Evolutionary conservation across 2,329 filamentous ascomycete species (phyloP), one percentile per base, ranked within the genome.

Genomic region (Xylaria arbuscula): DNA sequence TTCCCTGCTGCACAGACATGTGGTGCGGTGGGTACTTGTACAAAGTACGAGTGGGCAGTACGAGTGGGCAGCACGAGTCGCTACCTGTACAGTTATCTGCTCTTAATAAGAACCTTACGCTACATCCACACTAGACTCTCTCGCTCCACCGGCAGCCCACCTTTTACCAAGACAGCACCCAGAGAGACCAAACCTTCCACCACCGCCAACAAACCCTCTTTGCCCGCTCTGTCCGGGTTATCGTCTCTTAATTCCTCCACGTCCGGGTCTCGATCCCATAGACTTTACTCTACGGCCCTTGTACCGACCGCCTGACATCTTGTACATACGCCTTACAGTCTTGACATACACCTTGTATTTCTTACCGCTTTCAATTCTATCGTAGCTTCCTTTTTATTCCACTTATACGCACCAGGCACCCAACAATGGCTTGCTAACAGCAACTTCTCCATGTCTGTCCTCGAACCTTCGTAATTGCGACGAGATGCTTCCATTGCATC

Each of bases 401-500:
- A 57, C 28, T 53, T 54, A 28, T 5, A 28, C 28, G 51, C 61
- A 24, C 38, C 4, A 13, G 38, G 38, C 36, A 0, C 28, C 34
- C 40, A 24, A 45, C 62, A 51, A 70, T 72, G 70, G 63, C 65
- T 38, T 68, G 56, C 54, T 70, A 38, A 70, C 38, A 19, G 40
- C 22, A 34, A 42, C 36, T 38, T 32, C 58, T 40, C 13, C 40
- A 32, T 61, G 36, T 57, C 55, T 65, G 32, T 53, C 61, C 45
- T 62, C 61, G 60, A 69, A 60, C 50, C 38, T 50, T 56, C 69
- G 66, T 69, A 68, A 68, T 50, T 70, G 66, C 72, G 69, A 74
- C 75, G 75, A 76, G 57, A 76, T 77, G 75, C 73, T 76, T 73
- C 74, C 53, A 72, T 68, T 66, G 66, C 70, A 62, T 71, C 72